Base-by-base conservation (phyloP, 1,284 basidiomycete species). In the Sanguinoderma infundibulare region DNA sequence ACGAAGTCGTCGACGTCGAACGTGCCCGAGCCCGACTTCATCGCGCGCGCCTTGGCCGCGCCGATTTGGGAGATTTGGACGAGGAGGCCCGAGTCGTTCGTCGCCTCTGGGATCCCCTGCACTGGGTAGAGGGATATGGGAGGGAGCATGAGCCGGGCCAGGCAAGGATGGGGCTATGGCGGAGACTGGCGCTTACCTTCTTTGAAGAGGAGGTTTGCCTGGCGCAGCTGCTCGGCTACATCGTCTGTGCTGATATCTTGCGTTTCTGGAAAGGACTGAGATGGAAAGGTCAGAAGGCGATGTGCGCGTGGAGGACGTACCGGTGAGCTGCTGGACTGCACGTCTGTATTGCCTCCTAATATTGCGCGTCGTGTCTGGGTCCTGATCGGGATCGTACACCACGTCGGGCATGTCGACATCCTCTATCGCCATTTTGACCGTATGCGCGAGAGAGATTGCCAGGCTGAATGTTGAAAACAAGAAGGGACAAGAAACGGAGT, bases 1-100 rank as follows among this genome's bases (percentile, higher is more conserved):
- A 96, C 79, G 67, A 94, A 95, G 62, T 95, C 93, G 63, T 94
- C 92, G 35, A 90, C 79, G 71, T 96, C 94, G 70, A 96, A 95
- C 17, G 87, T 86, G 52, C 91, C 89, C 0, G 85, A 84, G 57
- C 91, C 92, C 0, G 92, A 87, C 73, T 92, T 93, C 84, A 95
- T 87, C n/a, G 89, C 86, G 39, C 91, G 89, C 14, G 93, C 93
- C 73, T 94, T 93, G 68, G 88, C 85, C 1, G 90, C 89, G 59
- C 87, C 82, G 69, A 90, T 82, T 60, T 82, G 85, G 5, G 92
- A 90, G 20, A 88, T 85, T 70, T 83, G 83, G 0, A 91, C 73
- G 8, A 94, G 83, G 46, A 92, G 80, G n/a, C 81, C 79, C 0
- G 92, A 92, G 73, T 94, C 92, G 6, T 94, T 81, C 0, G 89